phyloP scores from a whole-genome alignment of 2,329 filamentous ascomycete genomes.

The Aureobasidium melanogenum region DNA sequence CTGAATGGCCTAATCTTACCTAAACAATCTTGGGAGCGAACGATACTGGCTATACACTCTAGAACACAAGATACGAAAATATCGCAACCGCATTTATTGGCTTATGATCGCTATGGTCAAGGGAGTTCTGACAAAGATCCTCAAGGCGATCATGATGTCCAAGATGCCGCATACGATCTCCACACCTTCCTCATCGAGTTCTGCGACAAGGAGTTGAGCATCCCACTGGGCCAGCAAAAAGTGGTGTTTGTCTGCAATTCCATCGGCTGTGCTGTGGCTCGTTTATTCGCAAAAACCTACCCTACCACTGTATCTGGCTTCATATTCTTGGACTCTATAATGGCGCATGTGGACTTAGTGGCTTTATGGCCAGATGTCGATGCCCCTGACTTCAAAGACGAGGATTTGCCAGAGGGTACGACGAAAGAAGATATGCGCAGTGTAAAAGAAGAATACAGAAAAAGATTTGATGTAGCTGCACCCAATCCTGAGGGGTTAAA shows the following conservation, averaged over 20 bases:
- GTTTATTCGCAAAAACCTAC: slow-evolving; percentile 14
- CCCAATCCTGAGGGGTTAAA: slow-evolving; percentile 43
- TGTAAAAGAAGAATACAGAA: slow-evolving; percentile 28
- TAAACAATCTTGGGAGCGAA: slow-evolving; percentile 30
- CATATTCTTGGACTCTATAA: slow-evolving; percentile 49
- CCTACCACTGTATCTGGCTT: slow-evolving; percentile 14
- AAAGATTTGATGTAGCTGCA: slow-evolving; percentile 41
- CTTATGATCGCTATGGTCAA: slow-evolving; percentile 52
- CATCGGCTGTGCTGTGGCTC: slow-evolving; percentile 67
- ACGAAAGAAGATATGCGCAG: slow-evolving; percentile 26
- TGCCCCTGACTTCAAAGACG: slow-evolving; percentile 34
- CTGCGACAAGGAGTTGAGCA: background rate
- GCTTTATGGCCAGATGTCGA: slow-evolving; percentile 50
- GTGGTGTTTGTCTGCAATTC: slow-evolving; percentile 41
- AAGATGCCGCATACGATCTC: background rate
- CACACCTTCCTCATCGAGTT: background rate
- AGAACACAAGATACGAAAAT: slow-evolving; percentile 25
- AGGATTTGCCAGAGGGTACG: slow-evolving; percentile 33
- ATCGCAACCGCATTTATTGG: slow-evolving; percentile 32
- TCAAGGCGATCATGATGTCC: background rate
- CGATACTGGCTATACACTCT: slow-evolving; percentile 17
- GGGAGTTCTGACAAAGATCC: slow-evolving; percentile 41
- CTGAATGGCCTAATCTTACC: slow-evolving; percentile 37
- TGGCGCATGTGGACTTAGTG: slow-evolving; percentile 49
- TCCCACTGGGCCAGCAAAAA: background rate